These are phyloP conservation scores for Jamesozyma gamospora DNA, from an alignment of 805 yeast genomes.

Conservation along the genomic window DNA sequence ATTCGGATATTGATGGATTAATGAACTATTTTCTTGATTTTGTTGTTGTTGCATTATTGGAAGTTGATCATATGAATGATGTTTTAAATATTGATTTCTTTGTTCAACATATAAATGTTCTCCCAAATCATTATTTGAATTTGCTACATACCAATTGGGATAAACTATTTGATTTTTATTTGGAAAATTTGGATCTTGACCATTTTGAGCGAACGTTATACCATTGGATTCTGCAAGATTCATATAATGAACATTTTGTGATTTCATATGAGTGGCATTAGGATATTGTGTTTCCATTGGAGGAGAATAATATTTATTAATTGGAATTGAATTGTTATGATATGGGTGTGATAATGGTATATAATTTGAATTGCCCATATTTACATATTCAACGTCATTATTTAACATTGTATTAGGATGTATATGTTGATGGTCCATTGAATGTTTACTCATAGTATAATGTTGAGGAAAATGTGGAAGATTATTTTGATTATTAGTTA, in stretches of 20 bases:
- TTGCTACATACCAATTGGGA: background rate
- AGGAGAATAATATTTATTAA: background rate
- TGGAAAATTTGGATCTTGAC: background rate
- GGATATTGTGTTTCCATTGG: background rate
- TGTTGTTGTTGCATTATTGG: slow-evolving; percentile 58
- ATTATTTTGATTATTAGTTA: background rate
- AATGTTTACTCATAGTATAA: background rate
- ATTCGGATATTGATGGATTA: background rate
- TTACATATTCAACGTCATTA: background rate
- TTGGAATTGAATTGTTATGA: background rate
- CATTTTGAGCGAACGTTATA: background rate
- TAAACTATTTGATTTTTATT: background rate
- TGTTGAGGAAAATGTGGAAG: background rate
- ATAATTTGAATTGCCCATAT: background rate
- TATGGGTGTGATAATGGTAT: background rate
- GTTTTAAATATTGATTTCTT: slow-evolving; percentile 11
- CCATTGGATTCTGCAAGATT: background rate
- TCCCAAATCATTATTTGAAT: background rate
- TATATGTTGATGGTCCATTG: too few species aligned
- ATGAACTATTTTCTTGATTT: background rate
- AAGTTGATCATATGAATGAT: slow-evolving; percentile 42
- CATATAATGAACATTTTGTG: background rate
- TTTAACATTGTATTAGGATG: background rate
- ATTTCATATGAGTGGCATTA: background rate
- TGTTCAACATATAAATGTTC: slow-evolving; percentile 33